A percentile compares a stretch with the other conserved stretches of the same genome.
Evolutionary conservation across 305 asterid species (phyloP).

Genomic region (Andrographis paniculata): DNA sequence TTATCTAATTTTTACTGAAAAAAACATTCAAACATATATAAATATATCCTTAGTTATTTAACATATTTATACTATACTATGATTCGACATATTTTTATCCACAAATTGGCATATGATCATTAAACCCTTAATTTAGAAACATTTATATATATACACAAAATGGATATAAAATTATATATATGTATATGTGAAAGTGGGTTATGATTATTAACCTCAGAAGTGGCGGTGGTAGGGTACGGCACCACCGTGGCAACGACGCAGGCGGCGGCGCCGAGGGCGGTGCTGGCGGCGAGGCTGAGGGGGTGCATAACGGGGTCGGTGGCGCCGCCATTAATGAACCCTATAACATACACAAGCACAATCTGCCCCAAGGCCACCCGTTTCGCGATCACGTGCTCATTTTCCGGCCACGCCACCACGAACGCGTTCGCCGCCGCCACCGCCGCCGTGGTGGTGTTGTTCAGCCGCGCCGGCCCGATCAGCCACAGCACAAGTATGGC

Average conservation of each 20-base stretch:
- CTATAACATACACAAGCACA: conserved; percentile 54
- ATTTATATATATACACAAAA: no score
- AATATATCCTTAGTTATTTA: no score
- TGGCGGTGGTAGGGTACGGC: conserved; percentile 59
- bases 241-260: conserved; percentile 57
- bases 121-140: no score
- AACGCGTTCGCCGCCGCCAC: conserved; percentile 48
- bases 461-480: conserved; percentile 52
- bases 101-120: no score
- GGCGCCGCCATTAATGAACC: conserved; percentile 41
- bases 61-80: no score
- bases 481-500: conserved; percentile 50
- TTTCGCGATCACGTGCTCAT: conserved; percentile 48
- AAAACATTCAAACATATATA: no score
- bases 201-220: conserved; percentile 38
- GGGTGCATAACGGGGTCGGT: conserved; percentile 70
- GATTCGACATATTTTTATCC: no score
- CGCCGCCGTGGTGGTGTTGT: conserved; percentile 33
- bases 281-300: conserved; percentile 54
- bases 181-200: no score
- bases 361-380: conserved; percentile 77
- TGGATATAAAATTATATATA: no score
- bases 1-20: no score
- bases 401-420: conserved; percentile 53
- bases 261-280: conserved; percentile 59